Evolutionary conservation across 306 rosid species (phyloP).

Genomic region (Boehmeria nivea): DNA sequence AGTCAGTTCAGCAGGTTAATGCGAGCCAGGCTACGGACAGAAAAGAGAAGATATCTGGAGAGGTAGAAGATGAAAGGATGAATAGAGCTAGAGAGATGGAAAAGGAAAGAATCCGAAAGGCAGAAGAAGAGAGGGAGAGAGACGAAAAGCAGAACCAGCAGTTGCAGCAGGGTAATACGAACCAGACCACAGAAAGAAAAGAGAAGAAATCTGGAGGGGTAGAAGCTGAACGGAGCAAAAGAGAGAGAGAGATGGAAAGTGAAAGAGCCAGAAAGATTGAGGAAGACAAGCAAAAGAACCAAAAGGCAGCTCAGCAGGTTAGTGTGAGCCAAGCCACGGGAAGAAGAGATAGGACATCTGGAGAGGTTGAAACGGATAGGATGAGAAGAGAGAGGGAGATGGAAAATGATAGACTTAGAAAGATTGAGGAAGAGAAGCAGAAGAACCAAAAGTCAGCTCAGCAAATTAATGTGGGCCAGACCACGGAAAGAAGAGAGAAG

Average conservation of each 20-base stretch:
- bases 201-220: too few relatives aligned
- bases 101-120: conserved; percentile 54
- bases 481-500: conserved; percentile 45
- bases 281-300: neutral
- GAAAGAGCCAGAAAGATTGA: neutral
- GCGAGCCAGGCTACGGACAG: conserved; percentile 34
- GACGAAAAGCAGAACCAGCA: too few relatives aligned
- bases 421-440: conserved; percentile 19
- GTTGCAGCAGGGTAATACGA: too few relatives aligned
- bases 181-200: too few relatives aligned
- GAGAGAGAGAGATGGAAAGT: neutral
- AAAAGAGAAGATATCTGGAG: conserved; percentile 44
- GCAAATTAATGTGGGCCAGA: conserved; percentile 33
- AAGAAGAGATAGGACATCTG: too few relatives aligned
- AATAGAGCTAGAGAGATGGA: conserved; percentile 57
- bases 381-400: conserved; percentile 51
- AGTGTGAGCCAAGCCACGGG: too few relatives aligned
- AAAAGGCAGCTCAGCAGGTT: too few relatives aligned
- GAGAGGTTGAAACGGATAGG: conserved; percentile 27
- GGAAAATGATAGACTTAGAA: conserved; percentile 61
- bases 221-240: neutral
- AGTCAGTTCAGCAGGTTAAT: conserved; percentile 33
- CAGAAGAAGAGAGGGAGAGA: conserved; percentile 87
- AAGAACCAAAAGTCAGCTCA: conserved; percentile 34
- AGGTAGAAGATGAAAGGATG: conserved; percentile 48